Evolutionary conservation across 768 basidiomycete species (phyloP).

Genomic region (Mycena galericulata): DNA sequence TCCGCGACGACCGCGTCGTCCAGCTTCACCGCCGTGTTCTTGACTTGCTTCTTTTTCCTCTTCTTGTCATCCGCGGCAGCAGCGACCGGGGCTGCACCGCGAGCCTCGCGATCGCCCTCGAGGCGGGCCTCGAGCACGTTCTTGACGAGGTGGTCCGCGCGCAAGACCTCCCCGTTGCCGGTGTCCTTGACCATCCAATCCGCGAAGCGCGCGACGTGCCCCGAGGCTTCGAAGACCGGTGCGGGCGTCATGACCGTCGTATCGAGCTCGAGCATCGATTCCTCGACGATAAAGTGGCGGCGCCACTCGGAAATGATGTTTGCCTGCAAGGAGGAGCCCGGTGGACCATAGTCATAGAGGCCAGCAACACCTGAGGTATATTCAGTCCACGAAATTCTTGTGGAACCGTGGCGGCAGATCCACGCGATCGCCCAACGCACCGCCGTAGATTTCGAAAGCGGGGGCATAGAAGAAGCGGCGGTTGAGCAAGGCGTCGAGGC

Average conservation of each 20-base stretch:
- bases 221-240: constrained; percentile 95
- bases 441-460: constrained; percentile 99
- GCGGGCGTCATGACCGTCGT: constrained; percentile 98
- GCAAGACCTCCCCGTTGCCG: constrained; percentile 95
- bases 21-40: constrained; percentile 76
- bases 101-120: constrained; percentile 91
- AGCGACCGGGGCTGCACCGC: constrained; percentile 74
- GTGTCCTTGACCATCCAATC: constrained; percentile 99
- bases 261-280: constrained; percentile 98
- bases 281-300: constrained; percentile 97
- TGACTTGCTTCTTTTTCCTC: constrained; percentile 81
- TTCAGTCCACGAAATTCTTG: background rate
- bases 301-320: constrained; percentile 98
- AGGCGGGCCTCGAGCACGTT: constrained; percentile 90
- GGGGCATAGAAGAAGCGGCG: constrained; percentile 98
- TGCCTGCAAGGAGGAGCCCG: constrained; percentile 94
- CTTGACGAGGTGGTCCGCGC: constrained; percentile 97
- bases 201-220: constrained; percentile 97
- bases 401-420: background rate
- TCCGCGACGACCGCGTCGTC: constrained; percentile 78
- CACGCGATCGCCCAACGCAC: constrained; percentile 59
- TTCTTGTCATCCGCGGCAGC: constrained; percentile 63
- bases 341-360: constrained; percentile 97
- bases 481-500: constrained; percentile 87
- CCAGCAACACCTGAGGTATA: constrained; percentile 86